Conservation (phyloP, 371 early-diverging fungal species). For the Thermomucor indicae-seudaticae region DNA sequence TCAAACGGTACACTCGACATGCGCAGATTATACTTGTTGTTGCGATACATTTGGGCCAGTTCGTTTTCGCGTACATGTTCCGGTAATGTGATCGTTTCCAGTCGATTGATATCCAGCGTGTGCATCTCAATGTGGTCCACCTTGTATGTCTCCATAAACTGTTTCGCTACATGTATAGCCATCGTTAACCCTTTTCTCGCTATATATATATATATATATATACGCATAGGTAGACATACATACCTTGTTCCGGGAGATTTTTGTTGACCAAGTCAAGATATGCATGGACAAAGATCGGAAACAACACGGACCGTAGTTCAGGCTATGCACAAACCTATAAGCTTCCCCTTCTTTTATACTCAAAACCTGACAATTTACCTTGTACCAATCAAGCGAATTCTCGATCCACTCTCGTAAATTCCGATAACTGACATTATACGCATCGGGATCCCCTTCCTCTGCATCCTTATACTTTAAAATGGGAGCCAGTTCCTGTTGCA, state of each 20-base stretch:
- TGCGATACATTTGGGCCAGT: conserved; percentile 74
- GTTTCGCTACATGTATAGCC: conserved; percentile 12
- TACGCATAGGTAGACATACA: too few relatives aligned
- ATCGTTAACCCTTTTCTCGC: background rate
- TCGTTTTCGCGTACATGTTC: conserved; percentile 82
- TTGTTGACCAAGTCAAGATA: conserved; percentile 87
- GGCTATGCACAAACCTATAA: conserved; percentile 38
- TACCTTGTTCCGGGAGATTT: conserved; percentile 64
- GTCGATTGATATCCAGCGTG: conserved; percentile 59
- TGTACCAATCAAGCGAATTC: conserved; percentile 91
- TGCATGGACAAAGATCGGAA: conserved; percentile 93
- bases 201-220: too few relatives aligned
- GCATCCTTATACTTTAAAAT: conserved; percentile 66
- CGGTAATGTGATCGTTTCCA: conserved; percentile 64
- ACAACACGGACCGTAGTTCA: conserved; percentile 85
- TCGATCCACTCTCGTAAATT: conserved; percentile 91
- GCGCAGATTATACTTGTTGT: conserved; percentile 84
- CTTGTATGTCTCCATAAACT: conserved; percentile 77
- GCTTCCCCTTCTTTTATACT: too few relatives aligned
- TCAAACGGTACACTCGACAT: conserved; percentile 93
- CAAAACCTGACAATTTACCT: conserved; percentile 45
- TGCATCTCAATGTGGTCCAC: conserved; percentile 77
- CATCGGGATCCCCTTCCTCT: conserved; percentile 75
- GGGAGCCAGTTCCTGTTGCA: conserved; percentile 18
- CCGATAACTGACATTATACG: conserved; percentile 72